A percentile compares a stretch with the other conserved stretches of the same genome.
Evolutionary conservation across 2,329 filamentous ascomycete genomes (phyloP).

Genomic region (Zymoseptoria brevis): DNA sequence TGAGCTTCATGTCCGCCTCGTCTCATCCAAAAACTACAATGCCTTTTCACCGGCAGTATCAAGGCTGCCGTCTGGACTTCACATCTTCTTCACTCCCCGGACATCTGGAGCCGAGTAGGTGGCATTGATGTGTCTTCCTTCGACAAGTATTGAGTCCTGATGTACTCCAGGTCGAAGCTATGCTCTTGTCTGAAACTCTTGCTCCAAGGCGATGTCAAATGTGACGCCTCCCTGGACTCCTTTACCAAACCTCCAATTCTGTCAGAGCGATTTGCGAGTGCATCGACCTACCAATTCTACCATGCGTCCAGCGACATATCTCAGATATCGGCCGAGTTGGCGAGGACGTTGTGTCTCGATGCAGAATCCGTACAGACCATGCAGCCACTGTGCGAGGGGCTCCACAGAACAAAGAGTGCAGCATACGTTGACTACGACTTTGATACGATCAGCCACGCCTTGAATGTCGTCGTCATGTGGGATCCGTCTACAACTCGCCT

Average conservation of each 20-base stretch:
- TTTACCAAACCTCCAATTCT: slow-evolving; percentile 40
- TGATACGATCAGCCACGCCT: slow-evolving; percentile 56
- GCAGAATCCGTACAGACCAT: not conserved
- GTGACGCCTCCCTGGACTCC: slow-evolving; percentile 37
- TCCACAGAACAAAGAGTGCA: slow-evolving; percentile 5
- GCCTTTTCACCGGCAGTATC: slow-evolving; percentile 64
- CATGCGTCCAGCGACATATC: slow-evolving; percentile 43
- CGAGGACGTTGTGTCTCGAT: not conserved
- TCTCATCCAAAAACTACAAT: slow-evolving; percentile 50
- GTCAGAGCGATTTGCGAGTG: slow-evolving; percentile 54
- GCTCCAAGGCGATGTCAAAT: slow-evolving; percentile 51
- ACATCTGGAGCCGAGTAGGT: slow-evolving; percentile 28
- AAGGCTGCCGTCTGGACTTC: slow-evolving; percentile 69
- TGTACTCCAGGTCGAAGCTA: slow-evolving; percentile 30
- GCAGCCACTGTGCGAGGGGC: slow-evolving; percentile 8
- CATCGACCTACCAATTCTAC: slow-evolving; percentile 63
- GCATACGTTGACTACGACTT: slow-evolving; percentile 67
- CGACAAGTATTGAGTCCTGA: slow-evolving; percentile 3
- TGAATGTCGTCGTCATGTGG: slow-evolving; percentile 46
- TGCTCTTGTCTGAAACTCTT: slow-evolving; percentile 52
- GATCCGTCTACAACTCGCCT: not conserved
- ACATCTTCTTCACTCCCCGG: slow-evolving; percentile 65
- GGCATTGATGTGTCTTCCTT: not conserved
- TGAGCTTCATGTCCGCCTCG: slow-evolving; percentile 74
- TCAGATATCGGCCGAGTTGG: not conserved